Evolutionary conservation across 2,329 filamentous ascomycete species (phyloP).

Genomic region (Cadophora malorum): DNA sequence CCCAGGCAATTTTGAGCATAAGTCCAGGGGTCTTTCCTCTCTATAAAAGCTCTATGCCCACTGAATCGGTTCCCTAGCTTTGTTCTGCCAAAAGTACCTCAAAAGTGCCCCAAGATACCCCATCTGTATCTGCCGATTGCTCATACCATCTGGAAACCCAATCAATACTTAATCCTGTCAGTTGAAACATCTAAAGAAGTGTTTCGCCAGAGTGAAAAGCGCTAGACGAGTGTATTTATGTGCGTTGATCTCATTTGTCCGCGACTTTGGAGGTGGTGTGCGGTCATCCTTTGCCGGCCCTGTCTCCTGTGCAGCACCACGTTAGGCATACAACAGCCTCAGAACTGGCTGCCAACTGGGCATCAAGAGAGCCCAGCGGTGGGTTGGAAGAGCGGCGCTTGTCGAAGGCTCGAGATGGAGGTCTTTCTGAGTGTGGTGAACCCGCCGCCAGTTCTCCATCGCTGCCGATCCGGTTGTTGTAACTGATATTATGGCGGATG

Average conservation of each 20-base stretch:
- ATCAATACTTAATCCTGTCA: neutral
- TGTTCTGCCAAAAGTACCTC: neutral
- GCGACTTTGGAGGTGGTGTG: constrained; percentile 4
- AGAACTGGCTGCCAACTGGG: neutral
- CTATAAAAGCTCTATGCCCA: constrained; percentile 5
- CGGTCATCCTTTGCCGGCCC: constrained; percentile 2
- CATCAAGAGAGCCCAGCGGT: constrained; percentile 1
- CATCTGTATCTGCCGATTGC: neutral
- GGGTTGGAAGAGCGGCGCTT: neutral
- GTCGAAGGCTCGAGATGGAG: constrained; percentile 14
- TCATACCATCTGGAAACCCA: neutral
- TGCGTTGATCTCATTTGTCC: constrained; percentile 7
- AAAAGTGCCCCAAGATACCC: neutral
- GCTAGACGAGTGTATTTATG: constrained; percentile 10
- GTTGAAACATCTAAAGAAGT: neutral
- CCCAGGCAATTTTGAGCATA: neutral
- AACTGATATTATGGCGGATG: constrained; percentile 1
- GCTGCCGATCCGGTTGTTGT: neutral
- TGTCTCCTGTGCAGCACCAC: neutral
- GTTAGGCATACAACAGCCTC: constrained; percentile 8
- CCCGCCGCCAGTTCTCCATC: neutral
- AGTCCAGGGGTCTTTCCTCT: neutral
- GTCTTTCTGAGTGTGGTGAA: neutral
- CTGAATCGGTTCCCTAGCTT: neutral
- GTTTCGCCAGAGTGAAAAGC: neutral